Base-by-base conservation (phyloP, 2,329 filamentous ascomycete genomes). In the Chaetothyriales sp. region DNA sequence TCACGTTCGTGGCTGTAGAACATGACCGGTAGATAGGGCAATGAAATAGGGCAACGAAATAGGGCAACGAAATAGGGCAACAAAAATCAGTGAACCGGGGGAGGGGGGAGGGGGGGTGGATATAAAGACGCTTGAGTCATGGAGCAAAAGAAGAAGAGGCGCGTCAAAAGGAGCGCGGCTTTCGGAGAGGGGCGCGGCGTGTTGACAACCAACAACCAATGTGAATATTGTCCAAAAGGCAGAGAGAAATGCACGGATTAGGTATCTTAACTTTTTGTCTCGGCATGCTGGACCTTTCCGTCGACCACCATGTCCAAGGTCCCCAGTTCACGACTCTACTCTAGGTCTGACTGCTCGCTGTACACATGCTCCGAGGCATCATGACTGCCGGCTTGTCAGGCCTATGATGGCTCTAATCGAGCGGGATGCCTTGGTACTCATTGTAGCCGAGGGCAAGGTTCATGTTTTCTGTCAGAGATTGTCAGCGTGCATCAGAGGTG, bases 1-100 rank as follows among this genome's bases (percentile, higher is more conserved):
- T 65, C 73, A 92, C 90, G 87, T 70, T 95, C 89, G 70, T 95
- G 87, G 62, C 86, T 94, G 72, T 95, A 97, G 66, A 95, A 95
- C 89, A 95, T 95, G 25, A 20, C 47, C 19, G 19, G 10, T 40
- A 15, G 28, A 44, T 53, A 54, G 59, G 54, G 28, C 50, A 18
- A 28, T 40, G 28, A 49, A n/a, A n/a, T n/a, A n/a, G n/a, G n/a
- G n/a, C n/a, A n/a, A n/a, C n/a, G n/a, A n/a, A n/a, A n/a, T n/a
- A n/a, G n/a, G n/a, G n/a, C n/a, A n/a, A n/a, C n/a, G n/a, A 15
- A 20, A 44, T 53, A 54, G 59, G 54, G 28, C 50, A 18, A 28
- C 20, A 18, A 49, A 25, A 25, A 25, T 25, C 6, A 25, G 22
- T 25, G 22, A 4, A 3, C 22, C 22, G 22, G 25, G 37, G 50